These are phyloP conservation scores for Crithidia bombi DNA, from an alignment of 208 protist species.

Conservation along the genomic window DNA sequence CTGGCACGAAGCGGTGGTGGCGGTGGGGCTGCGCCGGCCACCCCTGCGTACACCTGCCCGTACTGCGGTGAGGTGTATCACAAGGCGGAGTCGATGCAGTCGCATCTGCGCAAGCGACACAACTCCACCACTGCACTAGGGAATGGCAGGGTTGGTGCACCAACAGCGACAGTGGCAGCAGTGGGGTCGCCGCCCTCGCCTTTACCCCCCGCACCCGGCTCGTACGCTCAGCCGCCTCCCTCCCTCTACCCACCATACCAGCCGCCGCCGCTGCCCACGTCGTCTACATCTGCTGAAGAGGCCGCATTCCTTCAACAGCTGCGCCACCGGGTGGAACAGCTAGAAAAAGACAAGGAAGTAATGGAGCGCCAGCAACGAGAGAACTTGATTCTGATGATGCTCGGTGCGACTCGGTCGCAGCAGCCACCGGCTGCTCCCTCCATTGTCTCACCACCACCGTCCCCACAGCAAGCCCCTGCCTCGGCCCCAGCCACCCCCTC, in stretches of 20 bases:
- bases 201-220: not conserved
- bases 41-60: slow-evolving; percentile 48
- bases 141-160: not conserved
- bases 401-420: slow-evolving; percentile 31
- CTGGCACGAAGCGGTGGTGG: slow-evolving; percentile 17
- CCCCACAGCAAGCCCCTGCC: not conserved
- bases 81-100: slow-evolving; percentile 89
- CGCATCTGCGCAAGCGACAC: slow-evolving; percentile 89
- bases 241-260: not conserved
- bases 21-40: not conserved
- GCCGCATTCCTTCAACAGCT: slow-evolving; percentile 35
- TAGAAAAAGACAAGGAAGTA: slow-evolving; percentile 65
- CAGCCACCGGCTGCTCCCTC: not conserved
- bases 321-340: slow-evolving; percentile 48
- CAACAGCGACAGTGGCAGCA: not conserved
- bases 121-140: not conserved
- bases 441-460: not conserved
- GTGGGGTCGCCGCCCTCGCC: slow-evolving; percentile 7
- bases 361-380: slow-evolving; percentile 69
- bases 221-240: not conserved
- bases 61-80: slow-evolving; percentile 81
- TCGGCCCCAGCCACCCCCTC: not conserved
- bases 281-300: slow-evolving; percentile 15
- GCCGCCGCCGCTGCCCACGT: not conserved
- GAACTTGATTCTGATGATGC: slow-evolving; percentile 66